These are phyloP conservation scores for Circinella umbellata DNA, from an alignment of 371 early-diverging fungal genomes.

Conservation along the genomic window DNA sequence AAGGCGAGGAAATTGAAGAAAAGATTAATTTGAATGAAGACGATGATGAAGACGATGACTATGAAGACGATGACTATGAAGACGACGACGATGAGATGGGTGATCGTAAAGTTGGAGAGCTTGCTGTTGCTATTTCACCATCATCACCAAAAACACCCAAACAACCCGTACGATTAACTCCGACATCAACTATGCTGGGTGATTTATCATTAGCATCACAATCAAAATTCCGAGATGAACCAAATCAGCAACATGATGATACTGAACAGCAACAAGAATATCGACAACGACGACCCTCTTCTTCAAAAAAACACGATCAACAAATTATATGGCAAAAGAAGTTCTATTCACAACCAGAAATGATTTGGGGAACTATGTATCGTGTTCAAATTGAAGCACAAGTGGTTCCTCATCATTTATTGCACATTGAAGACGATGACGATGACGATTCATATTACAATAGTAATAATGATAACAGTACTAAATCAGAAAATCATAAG, in stretches of 20 bases:
- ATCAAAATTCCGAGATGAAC: too few relatives aligned
- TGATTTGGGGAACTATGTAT: conserved; percentile 39
- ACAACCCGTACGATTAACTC: background rate
- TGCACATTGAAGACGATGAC: conserved; percentile 23
- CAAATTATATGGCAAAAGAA: conserved; percentile 24
- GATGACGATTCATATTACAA: background rate
- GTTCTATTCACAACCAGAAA: conserved; percentile 39
- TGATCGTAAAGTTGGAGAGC: background rate
- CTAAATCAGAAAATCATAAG: background rate
- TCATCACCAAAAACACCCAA: background rate
- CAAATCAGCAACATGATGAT: background rate
- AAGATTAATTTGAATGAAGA: background rate
- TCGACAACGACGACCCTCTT: background rate
- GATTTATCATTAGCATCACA: background rate
- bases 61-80: background rate
- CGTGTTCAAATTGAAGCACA: conserved; percentile 45
- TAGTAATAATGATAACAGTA: background rate
- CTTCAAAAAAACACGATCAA: background rate
- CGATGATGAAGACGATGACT: background rate
- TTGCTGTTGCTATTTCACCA: background rate
- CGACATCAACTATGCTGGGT: background rate
- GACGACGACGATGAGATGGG: background rate
- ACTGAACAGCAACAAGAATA: too few relatives aligned
- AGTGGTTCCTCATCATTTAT: conserved; percentile 27
- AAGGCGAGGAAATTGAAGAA: background rate